A percentile compares a stretch with the other conserved stretches of the same genome.
These are phyloP conservation scores for Spiraea crenata DNA, from an alignment of 331 rosid genomes.

Conservation along the genomic window DNA sequence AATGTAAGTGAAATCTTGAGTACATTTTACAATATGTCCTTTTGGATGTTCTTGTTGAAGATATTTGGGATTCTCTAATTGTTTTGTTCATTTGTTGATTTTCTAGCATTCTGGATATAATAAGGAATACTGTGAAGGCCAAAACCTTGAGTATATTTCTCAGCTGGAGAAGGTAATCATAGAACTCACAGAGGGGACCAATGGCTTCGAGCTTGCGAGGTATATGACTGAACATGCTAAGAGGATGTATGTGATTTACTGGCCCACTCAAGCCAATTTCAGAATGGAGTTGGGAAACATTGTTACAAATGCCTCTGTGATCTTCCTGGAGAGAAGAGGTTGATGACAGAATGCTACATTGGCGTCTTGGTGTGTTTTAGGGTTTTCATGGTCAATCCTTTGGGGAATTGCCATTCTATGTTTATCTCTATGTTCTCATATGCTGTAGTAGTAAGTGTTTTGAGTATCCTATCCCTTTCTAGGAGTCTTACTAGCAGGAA, in stretches of 20 bases:
- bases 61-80: too few species aligned
- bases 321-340: neutral
- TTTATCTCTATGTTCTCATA: too few species aligned
- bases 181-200: neutral
- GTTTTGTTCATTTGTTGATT: neutral
- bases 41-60: too few species aligned
- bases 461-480: too few species aligned
- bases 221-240: neutral
- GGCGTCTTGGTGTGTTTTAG: too few species aligned
- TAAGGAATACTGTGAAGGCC: conserved; percentile 1
- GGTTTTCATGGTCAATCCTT: too few species aligned
- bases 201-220: neutral
- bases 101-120: neutral
- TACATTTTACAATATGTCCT: neutral
- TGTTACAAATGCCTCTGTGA: neutral
- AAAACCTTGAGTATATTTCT: neutral
- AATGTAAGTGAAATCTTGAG: neutral
- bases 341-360: too few species aligned
- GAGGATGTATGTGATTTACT: neutral
- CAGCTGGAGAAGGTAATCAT: neutral
- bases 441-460: too few species aligned
- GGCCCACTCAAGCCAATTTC: neutral
- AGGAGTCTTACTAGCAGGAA: too few species aligned
- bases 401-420: too few species aligned
- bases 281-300: neutral